phyloP scores from a whole-genome alignment of 805 yeast species.

The Candida tibetensis region DNA sequence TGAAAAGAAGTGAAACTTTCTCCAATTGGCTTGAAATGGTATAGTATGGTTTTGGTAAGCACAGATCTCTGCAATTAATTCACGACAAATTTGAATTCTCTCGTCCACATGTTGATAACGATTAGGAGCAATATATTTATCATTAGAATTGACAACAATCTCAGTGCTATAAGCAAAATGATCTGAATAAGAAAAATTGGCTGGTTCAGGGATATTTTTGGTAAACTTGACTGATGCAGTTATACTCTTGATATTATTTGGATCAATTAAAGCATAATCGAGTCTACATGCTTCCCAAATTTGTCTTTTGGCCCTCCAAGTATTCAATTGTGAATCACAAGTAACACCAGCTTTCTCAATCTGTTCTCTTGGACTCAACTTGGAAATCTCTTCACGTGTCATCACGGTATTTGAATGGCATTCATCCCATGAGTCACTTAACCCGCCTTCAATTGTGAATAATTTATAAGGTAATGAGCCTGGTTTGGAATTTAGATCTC shows the following conservation, averaged over 20 bases:
- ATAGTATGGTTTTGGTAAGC: constrained; percentile 51
- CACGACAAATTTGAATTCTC: constrained; percentile 36
- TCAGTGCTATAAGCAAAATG: constrained; percentile 77
- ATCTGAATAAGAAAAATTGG: constrained; percentile 71
- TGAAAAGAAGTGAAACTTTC: constrained; percentile 59
- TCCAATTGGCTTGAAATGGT: constrained; percentile 59
- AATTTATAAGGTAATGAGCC: constrained; percentile 79
- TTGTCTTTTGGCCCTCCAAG: constrained; percentile 67
- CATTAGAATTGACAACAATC: constrained; percentile 16
- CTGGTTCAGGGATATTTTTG: constrained; percentile 56
- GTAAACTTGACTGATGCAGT: constrained; percentile 74
- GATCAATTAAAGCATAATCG: constrained; percentile 84
- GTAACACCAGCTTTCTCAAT: constrained; percentile 76
- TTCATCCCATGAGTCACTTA: constrained; percentile 81
- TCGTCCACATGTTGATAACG: constrained; percentile 12
- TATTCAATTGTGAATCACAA: constrained; percentile 82
- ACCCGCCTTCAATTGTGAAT: constrained; percentile 63
- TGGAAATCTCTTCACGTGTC: constrained; percentile 21
- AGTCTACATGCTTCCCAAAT: constrained; percentile 78
- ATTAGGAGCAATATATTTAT: constrained; percentile 2
- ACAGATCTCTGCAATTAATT: constrained; percentile 28
- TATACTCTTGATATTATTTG: constrained; percentile 47
- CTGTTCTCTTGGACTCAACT: constrained; percentile 47
- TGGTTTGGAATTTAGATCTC: constrained; percentile 89
- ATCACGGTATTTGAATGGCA: constrained; percentile 38